Evolutionary conservation across 345 rosid genomes (phyloP).

Genomic region (Carallia brachiata): DNA sequence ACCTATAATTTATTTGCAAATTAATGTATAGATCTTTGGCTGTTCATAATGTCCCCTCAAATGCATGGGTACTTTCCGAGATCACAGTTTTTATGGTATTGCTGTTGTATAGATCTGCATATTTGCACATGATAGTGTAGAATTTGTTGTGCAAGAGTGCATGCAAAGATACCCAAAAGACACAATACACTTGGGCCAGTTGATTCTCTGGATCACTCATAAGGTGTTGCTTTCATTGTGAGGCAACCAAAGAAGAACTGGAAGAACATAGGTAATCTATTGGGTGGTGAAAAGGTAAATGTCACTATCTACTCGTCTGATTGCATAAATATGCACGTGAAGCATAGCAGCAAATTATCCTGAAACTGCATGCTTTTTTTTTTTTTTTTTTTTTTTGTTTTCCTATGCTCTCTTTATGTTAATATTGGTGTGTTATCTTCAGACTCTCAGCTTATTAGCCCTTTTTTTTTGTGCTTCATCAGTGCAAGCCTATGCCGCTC

Average conservation of each 20-base stretch:
- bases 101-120: no score
- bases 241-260: constrained; percentile 98
- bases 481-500: constrained; percentile 95
- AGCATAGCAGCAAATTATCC: neutral
- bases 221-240: constrained; percentile 95
- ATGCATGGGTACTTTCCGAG: no score
- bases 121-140: no score
- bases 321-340: neutral
- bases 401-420: neutral
- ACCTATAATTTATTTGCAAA: no score
- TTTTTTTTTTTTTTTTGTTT: neutral
- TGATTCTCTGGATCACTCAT: constrained; percentile 95
- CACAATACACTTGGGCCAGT: constrained; percentile 38
- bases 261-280: constrained; percentile 89
- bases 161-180: no score
- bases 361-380: neutral
- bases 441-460: constrained; percentile 96
- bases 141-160: no score
- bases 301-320: neutral
- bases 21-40: no score
- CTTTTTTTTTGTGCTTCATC: constrained; percentile 97
- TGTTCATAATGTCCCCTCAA: no score
- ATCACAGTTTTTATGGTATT: no score
- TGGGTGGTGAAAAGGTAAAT: constrained; percentile 94
- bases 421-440: constrained; percentile 14